Evolutionary conservation across 2,329 filamentous ascomycete genomes (phyloP), one percentile per base, ranked within the genome.

Genomic region (Aureobasidium lini): DNA sequence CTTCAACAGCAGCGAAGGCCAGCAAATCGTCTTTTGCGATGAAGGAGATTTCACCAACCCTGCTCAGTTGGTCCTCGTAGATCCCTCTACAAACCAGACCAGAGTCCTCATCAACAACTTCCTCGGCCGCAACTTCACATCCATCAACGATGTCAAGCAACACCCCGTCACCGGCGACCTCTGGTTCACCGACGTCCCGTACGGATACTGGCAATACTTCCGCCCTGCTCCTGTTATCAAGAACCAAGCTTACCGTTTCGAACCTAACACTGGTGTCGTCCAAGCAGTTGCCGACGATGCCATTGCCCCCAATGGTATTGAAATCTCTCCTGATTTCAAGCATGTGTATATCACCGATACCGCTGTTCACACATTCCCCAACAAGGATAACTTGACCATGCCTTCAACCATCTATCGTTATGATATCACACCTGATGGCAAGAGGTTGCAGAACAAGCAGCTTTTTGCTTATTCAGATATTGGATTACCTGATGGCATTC

Each of bases 131-230:
- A 76, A 77, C 67, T 75, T 78, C 65, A 73, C 70, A 62, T 70
- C 68, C 28, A 64, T 77, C 54, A 75, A 79, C 65, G 77, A 79
- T 56, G 72, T 78, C 44, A 72, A 76, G 34, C 63, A 67, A 5
- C 74, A 73, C 0, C 62, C 70, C 52, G 65, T 63, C 16, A 43
- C 63, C 64, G 76, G 75, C 48, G 74, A 77, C 43, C 68, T 81
- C 43, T 80, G 77, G 76, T 80, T 80, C 68, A 79, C 78, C 1
- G 78, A 80, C 62, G 73, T 76, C 0, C 58, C 64, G 10, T 75
- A 76, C 61, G 69, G 65, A 23, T 75, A 70, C 68, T 72, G 69
- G 63, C 71, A 69, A 57, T 63, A 54, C 13, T 66, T 72, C 28
- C 72, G 74, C 59, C 73, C 72, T 0, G 63, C 70, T n/a, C 71